phyloP scores from a whole-genome alignment of 2,329 filamentous ascomycete species.

The Colletotrichum sp. region DNA sequence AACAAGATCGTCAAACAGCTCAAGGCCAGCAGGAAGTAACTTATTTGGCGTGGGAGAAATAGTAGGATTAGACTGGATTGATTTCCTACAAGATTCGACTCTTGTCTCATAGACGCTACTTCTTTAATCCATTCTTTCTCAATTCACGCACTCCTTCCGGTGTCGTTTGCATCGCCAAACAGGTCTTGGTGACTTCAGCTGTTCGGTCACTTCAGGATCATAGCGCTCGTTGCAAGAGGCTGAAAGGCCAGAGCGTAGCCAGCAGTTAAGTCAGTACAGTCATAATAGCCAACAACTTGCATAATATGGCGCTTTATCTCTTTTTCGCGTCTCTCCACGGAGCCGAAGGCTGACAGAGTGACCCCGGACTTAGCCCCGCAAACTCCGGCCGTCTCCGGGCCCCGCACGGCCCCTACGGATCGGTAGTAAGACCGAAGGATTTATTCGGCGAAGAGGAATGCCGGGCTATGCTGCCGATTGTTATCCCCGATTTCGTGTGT shows the following conservation, averaged over 20 bases:
- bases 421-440: neutral
- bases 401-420: neutral
- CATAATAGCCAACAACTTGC: neutral
- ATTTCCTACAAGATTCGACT: neutral
- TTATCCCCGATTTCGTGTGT: neutral
- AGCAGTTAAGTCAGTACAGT: neutral
- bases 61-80: neutral
- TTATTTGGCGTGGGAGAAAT: neutral
- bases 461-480: neutral
- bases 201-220: neutral
- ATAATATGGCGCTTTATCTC: neutral
- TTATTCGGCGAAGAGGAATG: neutral
- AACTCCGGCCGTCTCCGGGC: neutral
- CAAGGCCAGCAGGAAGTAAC: neutral
- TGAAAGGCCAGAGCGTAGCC: neutral
- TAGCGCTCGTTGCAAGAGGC: neutral
- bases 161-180: neutral
- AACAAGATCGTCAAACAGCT: conserved; percentile 37
- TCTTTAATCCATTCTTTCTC: neutral
- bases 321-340: neutral
- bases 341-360: neutral
- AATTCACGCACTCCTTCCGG: neutral
- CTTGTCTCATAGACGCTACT: fast-evolving
- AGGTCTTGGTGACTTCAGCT: neutral
- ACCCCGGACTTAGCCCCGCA: neutral